Evolutionary conservation across 2,329 filamentous ascomycete genomes (phyloP).

Genomic region (Xylariaceae sp.): DNA sequence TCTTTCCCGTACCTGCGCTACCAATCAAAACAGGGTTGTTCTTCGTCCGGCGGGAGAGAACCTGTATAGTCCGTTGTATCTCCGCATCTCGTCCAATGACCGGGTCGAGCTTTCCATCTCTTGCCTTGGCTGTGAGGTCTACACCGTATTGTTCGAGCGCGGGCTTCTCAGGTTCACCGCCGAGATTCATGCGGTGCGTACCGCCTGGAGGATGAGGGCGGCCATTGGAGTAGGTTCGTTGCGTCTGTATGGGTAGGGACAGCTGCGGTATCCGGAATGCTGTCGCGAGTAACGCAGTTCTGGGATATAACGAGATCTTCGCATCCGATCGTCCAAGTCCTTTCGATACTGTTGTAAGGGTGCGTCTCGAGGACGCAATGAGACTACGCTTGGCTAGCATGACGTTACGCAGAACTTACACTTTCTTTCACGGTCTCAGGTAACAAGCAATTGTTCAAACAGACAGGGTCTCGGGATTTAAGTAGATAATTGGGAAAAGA

Average conservation of each 20-base stretch:
- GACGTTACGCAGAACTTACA: slow-evolving; percentile 6
- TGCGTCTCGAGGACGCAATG: slow-evolving; percentile 31
- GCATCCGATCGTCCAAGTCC: slow-evolving; percentile 21
- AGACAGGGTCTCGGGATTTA: no score
- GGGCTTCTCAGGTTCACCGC: slow-evolving; percentile 69
- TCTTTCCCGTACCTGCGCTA: slow-evolving; percentile 87
- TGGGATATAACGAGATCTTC: slow-evolving; percentile 19
- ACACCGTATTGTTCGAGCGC: slow-evolving; percentile 88
- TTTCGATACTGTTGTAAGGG: slow-evolving; percentile 26
- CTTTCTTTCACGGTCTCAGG: neutral
- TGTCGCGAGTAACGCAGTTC: slow-evolving; percentile 22
- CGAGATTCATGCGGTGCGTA: slow-evolving; percentile 88
- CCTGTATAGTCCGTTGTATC: slow-evolving; percentile 90
- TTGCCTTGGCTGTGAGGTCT: slow-evolving; percentile 80
- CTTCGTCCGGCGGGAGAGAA: slow-evolving; percentile 86
- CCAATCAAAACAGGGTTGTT: slow-evolving; percentile 96
- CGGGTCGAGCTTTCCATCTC: slow-evolving; percentile 85
- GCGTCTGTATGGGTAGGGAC: slow-evolving; percentile 17
- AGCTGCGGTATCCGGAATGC: slow-evolving; percentile 14
- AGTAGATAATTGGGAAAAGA: no score
- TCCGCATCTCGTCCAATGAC: slow-evolving; percentile 90
- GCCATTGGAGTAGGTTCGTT: slow-evolving; percentile 60
- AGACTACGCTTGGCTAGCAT: slow-evolving; percentile 39
- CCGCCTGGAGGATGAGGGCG: slow-evolving; percentile 83
- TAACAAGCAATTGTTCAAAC: neutral